Evolutionary conservation across 257 asterid species (phyloP), one percentile per base, ranked within the genome.

Genomic region (Avicennia marina): DNA sequence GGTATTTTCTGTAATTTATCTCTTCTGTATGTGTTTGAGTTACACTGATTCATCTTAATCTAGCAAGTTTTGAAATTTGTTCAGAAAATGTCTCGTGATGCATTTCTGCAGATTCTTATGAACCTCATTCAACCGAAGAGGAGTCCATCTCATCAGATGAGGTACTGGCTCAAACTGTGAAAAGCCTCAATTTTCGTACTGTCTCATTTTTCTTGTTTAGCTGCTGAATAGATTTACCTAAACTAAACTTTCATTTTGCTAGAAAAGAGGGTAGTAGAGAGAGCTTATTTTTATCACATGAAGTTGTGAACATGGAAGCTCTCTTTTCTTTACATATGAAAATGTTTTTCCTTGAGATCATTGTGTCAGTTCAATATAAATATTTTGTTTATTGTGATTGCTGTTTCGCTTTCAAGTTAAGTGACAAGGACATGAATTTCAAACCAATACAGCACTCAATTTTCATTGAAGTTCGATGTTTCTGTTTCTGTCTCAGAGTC

Each of bases 71-170:
- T 34, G 26, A 36, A 33, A 12, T 27, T 49, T 51, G 20, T 53
- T 3, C 56, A 47, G 57, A 50, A 6, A 55, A 4, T 54, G 46
- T 65, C 8, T 55, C 56, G 31, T 51, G 38, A n/a, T 68, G 62
- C 60, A 59, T 58, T 22, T 64, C 19, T 71, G 72, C 83, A 89
- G 95, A 79, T 63, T 62, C 77, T 24, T 24, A 27, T 62, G 64
- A 72, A 56, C 62, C 68, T 43, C 69, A 56, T 32, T 53, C 64
- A 9, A 33, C 72, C 21, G 63, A 70, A 42, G 65, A 43, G 40
- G 42, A 36, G 18, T 33, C 63, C 56, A 39, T 64, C 65, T 47
- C 83, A 32, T 65, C 67, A 36, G 70, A 64, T 46, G 62, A 55
- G 95, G 84, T 81, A 76, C 40, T 56, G 8, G 42, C 31, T 66